These are phyloP conservation scores for Eucalyptus albens DNA, from an alignment of 345 rosid species.

Conservation along the genomic window DNA sequence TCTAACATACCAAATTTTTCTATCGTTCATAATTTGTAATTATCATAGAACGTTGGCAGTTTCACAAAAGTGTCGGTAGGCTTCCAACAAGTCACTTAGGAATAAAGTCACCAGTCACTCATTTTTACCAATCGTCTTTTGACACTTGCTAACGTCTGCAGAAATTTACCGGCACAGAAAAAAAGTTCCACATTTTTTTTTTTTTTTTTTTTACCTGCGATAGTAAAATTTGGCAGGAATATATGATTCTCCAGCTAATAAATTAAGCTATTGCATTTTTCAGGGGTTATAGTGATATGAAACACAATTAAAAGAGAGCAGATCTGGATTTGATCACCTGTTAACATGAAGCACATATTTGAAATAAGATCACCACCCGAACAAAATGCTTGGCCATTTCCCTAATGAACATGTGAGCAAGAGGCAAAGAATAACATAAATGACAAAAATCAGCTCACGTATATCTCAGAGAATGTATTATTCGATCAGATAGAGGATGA, in stretches of 20 bases:
- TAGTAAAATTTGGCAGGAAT: background rate
- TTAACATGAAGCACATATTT: background rate
- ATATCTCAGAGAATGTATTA: background rate
- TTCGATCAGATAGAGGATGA: background rate
- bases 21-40: too few relatives aligned
- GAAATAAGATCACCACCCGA: background rate
- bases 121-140: background rate
- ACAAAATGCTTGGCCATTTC: background rate
- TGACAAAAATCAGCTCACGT: background rate
- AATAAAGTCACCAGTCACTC: accelerated
- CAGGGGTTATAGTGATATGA: background rate
- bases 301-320: background rate
- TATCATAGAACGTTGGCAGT: background rate
- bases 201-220: too few relatives aligned
- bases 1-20: background rate
- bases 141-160: background rate
- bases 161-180: background rate
- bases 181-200: too few relatives aligned
- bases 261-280: too few relatives aligned
- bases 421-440: background rate
- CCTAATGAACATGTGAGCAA: background rate
- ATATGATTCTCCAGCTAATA: background rate
- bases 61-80: background rate
- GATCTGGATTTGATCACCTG: background rate
- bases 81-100: background rate